Evolutionary conservation across 2,329 filamentous ascomycete species (phyloP).

Genomic region (Purpureocillium lavendulum): DNA sequence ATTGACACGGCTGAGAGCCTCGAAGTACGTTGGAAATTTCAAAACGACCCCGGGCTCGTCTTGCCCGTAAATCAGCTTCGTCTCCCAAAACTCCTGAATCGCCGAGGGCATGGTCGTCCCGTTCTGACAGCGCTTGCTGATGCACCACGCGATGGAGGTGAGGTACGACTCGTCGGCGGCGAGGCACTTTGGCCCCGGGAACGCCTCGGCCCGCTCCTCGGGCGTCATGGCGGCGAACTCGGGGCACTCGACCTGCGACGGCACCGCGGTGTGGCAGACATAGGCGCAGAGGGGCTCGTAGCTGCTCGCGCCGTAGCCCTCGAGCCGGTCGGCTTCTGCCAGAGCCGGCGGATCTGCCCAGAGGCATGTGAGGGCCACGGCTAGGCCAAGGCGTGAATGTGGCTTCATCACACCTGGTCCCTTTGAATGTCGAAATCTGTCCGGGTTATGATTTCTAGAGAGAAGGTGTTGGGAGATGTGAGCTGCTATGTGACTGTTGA

Average conservation of each 20-base stretch:
- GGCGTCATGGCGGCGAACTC: constrained; percentile 1
- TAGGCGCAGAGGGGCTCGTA: background rate
- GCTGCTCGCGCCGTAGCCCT: background rate
- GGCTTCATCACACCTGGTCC: background rate
- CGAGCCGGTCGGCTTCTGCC: background rate
- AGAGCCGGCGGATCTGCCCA: background rate
- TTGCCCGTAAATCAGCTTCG: background rate
- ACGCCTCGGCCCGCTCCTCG: too few relatives aligned
- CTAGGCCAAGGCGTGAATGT: background rate
- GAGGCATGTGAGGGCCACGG: background rate
- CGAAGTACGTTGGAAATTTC: background rate
- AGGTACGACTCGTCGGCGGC: background rate
- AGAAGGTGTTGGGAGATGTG: too few relatives aligned
- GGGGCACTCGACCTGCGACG: background rate
- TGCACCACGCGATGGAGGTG: background rate
- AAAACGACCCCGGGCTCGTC: background rate
- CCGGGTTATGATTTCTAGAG: too few relatives aligned
- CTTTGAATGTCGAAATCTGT: too few relatives aligned
- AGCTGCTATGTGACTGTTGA: too few relatives aligned
- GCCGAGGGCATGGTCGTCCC: background rate
- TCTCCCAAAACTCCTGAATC: background rate
- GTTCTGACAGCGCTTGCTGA: background rate
- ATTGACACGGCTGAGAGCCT: background rate
- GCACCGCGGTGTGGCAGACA: background rate
- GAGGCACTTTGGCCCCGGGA: background rate